phyloP scores from a whole-genome alignment of 306 rosid genomes.

The Alnus rubra region DNA sequence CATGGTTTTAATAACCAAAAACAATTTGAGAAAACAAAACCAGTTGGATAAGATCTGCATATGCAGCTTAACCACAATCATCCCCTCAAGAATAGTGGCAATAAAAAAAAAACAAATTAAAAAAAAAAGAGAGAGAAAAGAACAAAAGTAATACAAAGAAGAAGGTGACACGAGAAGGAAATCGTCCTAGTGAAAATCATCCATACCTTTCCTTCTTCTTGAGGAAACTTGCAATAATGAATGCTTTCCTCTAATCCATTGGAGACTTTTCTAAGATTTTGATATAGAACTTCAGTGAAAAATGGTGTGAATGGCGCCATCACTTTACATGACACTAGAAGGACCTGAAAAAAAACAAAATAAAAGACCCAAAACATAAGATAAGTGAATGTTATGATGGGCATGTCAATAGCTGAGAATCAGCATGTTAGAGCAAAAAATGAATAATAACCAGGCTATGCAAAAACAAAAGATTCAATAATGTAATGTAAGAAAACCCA shows the following conservation, averaged over 20 bases:
- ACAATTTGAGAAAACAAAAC: neutral
- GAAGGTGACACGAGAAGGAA: neutral
- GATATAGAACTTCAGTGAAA: slow-evolving; percentile 91
- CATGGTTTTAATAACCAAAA: neutral
- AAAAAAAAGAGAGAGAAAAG: neutral
- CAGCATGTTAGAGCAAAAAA: neutral
- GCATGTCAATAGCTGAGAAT: neutral
- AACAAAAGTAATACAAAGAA: neutral
- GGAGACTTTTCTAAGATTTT: slow-evolving; percentile 80
- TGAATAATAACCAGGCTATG: neutral
- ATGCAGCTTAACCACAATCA: neutral
- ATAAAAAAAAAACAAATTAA: neutral
- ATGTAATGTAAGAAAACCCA: neutral
- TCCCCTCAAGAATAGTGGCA: neutral
- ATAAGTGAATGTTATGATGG: neutral
- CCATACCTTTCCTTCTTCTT: slow-evolving; percentile 76
- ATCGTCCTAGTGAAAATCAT: neutral
- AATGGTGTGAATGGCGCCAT: slow-evolving; percentile 99
- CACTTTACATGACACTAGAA: slow-evolving; percentile 85
- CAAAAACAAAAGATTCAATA: neutral
- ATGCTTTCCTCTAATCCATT: slow-evolving; percentile 76
- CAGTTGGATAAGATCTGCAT: neutral
- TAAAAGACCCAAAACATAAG: neutral
- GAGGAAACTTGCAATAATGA: slow-evolving; percentile 83
- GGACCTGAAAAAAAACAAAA: slow-evolving; percentile 60